Percentiles rank a stretch among this genome's conserved stretches.
These are phyloP conservation scores for Podospora bellae-mahoneyi DNA, from an alignment of 495 filamentous ascomycete species.

Conservation along the genomic window DNA sequence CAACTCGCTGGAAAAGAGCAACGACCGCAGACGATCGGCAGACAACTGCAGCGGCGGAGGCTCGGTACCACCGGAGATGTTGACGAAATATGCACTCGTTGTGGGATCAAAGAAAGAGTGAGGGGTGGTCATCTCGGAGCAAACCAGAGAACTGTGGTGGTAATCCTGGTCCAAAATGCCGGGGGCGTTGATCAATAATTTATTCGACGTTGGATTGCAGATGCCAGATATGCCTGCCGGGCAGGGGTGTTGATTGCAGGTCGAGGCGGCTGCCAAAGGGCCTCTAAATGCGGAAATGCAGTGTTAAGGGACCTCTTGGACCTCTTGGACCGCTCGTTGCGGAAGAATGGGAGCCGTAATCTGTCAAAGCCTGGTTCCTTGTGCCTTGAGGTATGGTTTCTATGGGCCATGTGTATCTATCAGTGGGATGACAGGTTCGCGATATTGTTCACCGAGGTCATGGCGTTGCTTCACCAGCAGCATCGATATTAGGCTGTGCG, in stretches of 20 bases:
- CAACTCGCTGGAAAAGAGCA: neutral
- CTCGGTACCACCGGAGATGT: neutral
- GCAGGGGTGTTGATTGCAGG: neutral
- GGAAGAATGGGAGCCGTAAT: neutral
- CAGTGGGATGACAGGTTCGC: neutral
- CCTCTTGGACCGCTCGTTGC: neutral
- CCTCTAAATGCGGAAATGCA: too few relatives aligned
- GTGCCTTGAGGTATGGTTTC: neutral
- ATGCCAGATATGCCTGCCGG: conserved; percentile 1
- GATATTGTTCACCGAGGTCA: conserved; percentile 1
- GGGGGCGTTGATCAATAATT: conserved; percentile 5
- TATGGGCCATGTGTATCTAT: neutral
- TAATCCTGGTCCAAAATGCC: neutral
- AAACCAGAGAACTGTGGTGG: neutral
- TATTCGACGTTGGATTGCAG: conserved; percentile 3
- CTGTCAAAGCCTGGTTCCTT: neutral
- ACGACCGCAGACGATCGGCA: neutral
- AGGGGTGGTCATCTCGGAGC: neutral
- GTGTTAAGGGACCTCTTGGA: neutral
- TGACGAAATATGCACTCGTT: neutral
- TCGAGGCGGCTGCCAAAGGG: neutral
- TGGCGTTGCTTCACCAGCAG: neutral
- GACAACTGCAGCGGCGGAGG: neutral
- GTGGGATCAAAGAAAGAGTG: neutral
- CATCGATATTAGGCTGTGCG: neutral